Evolutionary conservation across 1,284 basidiomycete genomes (phyloP), one percentile per base, ranked within the genome.

Genomic region (Microbotryum silenes-acaulis): DNA sequence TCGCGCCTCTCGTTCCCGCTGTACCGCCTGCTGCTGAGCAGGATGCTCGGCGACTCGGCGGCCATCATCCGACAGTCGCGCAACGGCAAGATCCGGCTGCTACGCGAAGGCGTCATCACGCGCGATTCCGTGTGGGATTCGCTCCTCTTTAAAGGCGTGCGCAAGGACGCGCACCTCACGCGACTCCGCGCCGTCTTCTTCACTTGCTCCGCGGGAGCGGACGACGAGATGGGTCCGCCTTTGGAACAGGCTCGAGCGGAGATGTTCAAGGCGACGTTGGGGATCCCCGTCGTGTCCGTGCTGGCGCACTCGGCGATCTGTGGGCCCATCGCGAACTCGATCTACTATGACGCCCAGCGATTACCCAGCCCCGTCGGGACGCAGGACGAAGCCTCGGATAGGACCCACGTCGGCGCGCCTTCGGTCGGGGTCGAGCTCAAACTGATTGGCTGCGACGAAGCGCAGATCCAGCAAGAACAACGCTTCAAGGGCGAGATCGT

Each of bases 291-390:
- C 27, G 56, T 68, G 6, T 54, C 63, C 20, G 57, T 61, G 7
- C 51, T 66, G 25, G 55, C 56, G 8, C 69, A 70, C 52, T 55
- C 65, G 23, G 53, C 65, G 16, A 54, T 70, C 25, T 61, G 63
- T 49, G 60, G 64, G 4, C 70, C 69, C 2, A 27, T 70, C 33
- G 54, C 55, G 3, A 55, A 45, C 23, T 64, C 44, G 6, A 52
- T 65, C 49, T 61, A 64, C 54, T 65, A 63, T 42, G 70, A 71
- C 50, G 58, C 66, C 20, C 70, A 71, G 53, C 47, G 64, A 6
- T 51, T 71, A 21, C 67, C 70, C 21, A 63, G 61, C 23, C 61
- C 61, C 0, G 64, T 61, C 1, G 18, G 45, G 4, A 49, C 6
- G 7, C 49, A 42, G 47, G 56, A 37, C n/a, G 37, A 53, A 3